Evolutionary conservation across 2,329 filamentous ascomycete genomes (phyloP), one percentile per base, ranked within the genome.

Genomic region (Microascus cirrosus): DNA sequence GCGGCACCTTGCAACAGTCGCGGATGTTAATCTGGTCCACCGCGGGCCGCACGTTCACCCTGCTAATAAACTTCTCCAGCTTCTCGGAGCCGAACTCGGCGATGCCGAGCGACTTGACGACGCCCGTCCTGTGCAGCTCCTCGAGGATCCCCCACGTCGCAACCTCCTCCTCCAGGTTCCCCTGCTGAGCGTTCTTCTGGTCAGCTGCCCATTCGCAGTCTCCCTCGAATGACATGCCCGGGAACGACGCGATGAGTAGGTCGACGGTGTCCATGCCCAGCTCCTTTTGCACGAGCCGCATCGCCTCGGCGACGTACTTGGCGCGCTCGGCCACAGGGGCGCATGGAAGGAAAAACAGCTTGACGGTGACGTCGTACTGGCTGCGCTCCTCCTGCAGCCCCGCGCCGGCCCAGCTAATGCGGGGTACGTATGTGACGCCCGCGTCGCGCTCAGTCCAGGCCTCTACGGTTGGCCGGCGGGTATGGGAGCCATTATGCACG

Each of bases 11-110:
- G 73, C 94, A 99, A 76, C 93, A 97, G 72, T 97, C 90, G 65
- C 89, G 86, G 55, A 96, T 83, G 69, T 97, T 97, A 77, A 99
- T 95, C 78, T 99, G 94, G 71, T 97, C 85, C 48, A 97, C 93
- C 22, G 83, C 81, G 0, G 94, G 94, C 63, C 82, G 82, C 60
- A 95, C 77, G 48, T 76, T 77, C 24, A 89, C 87, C 61, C 83
- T 77, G 50, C 83, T 77, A 28, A 97, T 75, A 65, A 99, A 92
- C 15, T 82, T 83, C n/a, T 80, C 74, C 42, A 99, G 76, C 65
- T 94, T 87, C 64, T 91, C 85, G 64, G 85, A 89, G 58, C 93
- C 92, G 68, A 96, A 97, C 71, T 99, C 94, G 55, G 94, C 85
- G 28, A 97, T 81, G 1, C 94, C 94, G 11, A 99, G 79, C 63